Evolutionary conservation across 2,329 filamentous ascomycete species (phyloP).

Genomic region (Trichoderma hamatum): DNA sequence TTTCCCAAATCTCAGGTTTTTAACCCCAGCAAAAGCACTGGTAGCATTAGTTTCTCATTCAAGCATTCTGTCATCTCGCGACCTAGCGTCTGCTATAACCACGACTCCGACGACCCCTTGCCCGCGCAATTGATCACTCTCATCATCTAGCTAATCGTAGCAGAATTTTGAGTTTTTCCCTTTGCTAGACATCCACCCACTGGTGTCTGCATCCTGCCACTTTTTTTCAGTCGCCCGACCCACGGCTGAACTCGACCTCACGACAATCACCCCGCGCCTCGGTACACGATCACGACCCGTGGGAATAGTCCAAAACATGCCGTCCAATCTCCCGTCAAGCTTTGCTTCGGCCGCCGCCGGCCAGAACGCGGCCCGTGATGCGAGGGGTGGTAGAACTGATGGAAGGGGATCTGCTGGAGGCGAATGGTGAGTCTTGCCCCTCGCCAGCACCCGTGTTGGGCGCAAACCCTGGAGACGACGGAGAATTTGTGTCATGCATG

Average conservation of each 20-base stretch:
- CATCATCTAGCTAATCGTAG: conserved; percentile 13
- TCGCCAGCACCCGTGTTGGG: conserved; percentile 11
- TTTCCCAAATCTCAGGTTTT: conserved; percentile 42
- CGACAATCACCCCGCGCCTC: conserved; percentile 25
- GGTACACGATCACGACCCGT: conserved; percentile 21
- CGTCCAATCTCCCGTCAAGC: conserved; percentile 77
- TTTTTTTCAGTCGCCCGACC: conserved; percentile 15
- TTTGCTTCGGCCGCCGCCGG: conserved; percentile 83
- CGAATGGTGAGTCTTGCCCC: conserved; percentile 67
- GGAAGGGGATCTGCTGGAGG: conserved; percentile 60
- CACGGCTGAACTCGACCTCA: conserved; percentile 20
- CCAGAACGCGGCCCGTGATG: conserved; percentile 66
- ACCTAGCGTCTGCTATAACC: conserved; percentile 27
- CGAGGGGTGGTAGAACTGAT: conserved; percentile 61
- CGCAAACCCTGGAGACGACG: conserved; percentile 4
- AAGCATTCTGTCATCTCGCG: conserved; percentile 29
- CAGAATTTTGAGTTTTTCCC: conserved; percentile 3
- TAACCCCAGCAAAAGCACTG: conserved; percentile 32
- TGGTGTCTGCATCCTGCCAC: conserved; percentile 23
- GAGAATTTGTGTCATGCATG: conserved; percentile 31
- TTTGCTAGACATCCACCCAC: conserved; percentile 16
- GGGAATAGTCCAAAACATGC: conserved; percentile 52
- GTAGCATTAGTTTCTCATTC: conserved; percentile 27
- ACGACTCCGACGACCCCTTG: conserved; percentile 19
- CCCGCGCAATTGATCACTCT: conserved; percentile 21